phyloP scores from a whole-genome alignment of 305 asterid genomes.

The Fraxinus platypoda region DNA sequence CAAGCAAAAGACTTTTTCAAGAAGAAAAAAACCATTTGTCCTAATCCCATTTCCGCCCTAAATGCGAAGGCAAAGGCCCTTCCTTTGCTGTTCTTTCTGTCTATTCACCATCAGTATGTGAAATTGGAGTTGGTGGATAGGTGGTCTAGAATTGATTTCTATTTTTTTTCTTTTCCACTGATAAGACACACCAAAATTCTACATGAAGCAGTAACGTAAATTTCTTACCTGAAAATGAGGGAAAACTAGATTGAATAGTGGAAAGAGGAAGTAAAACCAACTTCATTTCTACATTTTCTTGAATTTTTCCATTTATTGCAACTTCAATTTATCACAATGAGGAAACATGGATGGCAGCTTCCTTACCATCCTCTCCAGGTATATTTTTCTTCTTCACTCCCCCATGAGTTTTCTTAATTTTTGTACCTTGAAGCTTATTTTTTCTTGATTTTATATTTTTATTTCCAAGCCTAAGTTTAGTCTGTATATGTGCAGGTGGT shows the following conservation, averaged over 20 bases:
- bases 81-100: neutral
- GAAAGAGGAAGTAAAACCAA: slow-evolving; percentile 26
- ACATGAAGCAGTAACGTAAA: slow-evolving; percentile 34
- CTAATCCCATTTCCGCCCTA: slow-evolving; percentile 26
- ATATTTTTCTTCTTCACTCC: slow-evolving; percentile 1
- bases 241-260: slow-evolving; percentile 26
- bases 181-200: neutral
- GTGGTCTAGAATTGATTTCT: slow-evolving; percentile 48
- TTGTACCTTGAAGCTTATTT: neutral
- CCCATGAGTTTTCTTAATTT: neutral
- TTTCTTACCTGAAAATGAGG: slow-evolving; percentile 48
- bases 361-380: slow-evolving; percentile 99
- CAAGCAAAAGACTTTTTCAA: slow-evolving; percentile 28
- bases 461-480: slow-evolving; percentile 16
- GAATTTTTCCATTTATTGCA: slow-evolving; percentile 19
- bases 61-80: neutral
- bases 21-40: slow-evolving; percentile 29
- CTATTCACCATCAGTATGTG: slow-evolving; percentile 33
- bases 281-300: slow-evolving; percentile 27
- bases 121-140: slow-evolving; percentile 29
- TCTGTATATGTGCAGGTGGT: slow-evolving; percentile 67
- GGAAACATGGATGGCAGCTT: slow-evolving; percentile 99
- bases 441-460: neutral
- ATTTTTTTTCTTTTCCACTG: neutral
- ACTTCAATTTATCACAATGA: slow-evolving; percentile 49